Conservation (phyloP, 1,139 yeast genomes). For the Lodderomyces orthopsilosis region DNA sequence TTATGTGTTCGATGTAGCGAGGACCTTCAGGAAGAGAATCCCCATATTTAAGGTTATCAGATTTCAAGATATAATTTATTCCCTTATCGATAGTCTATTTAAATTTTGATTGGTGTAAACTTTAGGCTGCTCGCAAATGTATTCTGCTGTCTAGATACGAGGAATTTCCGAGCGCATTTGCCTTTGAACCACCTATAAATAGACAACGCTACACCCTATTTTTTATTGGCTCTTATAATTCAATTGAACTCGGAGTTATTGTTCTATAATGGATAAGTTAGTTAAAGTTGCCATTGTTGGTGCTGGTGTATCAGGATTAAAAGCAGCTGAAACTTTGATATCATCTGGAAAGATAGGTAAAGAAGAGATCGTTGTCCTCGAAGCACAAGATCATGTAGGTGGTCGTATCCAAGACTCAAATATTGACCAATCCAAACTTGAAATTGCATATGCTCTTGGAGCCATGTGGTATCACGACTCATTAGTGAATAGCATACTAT, state of each 20-base stretch:
- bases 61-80: too few species aligned
- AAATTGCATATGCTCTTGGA: slow-evolving; percentile 63
- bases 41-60: too few species aligned
- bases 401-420: slow-evolving; percentile 43
- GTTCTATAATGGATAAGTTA: background rate
- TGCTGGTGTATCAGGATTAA: slow-evolving; percentile 80
- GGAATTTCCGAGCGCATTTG: too few species aligned
- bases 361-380: slow-evolving; percentile 40
- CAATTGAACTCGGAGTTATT: background rate
- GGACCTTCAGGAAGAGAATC: too few species aligned
- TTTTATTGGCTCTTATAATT: background rate
- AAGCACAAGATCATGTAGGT: slow-evolving; percentile 51
- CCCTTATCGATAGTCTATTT: too few species aligned
- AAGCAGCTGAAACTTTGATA: slow-evolving; percentile 65
- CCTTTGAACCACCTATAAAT: too few species aligned
- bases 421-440: slow-evolving; percentile 28
- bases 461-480: slow-evolving; percentile 93
- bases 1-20: background rate
- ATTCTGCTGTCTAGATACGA: too few species aligned
- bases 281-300: slow-evolving; percentile 50
- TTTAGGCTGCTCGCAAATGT: too few species aligned
- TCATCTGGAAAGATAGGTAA: slow-evolving; percentile 28
- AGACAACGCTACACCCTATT: background rate
- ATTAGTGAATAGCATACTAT: slow-evolving; percentile 50
- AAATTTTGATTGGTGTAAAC: too few species aligned